Evolutionary conservation across 1,284 basidiomycete genomes (phyloP), one percentile per base, ranked within the genome.

Genomic region (Cryptococcus sp.): DNA sequence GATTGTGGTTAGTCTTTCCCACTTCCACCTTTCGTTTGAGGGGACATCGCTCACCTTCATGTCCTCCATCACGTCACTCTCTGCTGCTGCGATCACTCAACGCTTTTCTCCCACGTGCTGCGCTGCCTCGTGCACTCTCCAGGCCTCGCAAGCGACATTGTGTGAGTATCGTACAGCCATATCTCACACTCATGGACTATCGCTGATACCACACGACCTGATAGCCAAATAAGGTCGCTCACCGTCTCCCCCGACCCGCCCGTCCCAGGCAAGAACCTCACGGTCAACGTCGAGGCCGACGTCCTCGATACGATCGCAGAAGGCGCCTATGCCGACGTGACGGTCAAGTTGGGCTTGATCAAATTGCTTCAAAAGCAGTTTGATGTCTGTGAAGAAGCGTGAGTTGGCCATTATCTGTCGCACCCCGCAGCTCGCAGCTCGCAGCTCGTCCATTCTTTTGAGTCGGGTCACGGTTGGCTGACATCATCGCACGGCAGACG

Each of bases 381-480:
- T 67, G 90, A 96, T 68, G 78, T 95, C 50, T 96, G 93, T 73
- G 84, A 93, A 60, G 93, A 96, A 79, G 91, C 93, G 91, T 94
- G 81, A 75, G 91, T 86, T 5, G 7, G 47, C 57, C n/a, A 53
- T 45, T 55, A 7, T 57, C 62, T 58, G 60, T 56, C 51, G 48
- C 57, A n/a, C 20, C 30, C 20, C 15, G 58, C 20, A 13, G 2
- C 46, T 15, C 13, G 2, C 45, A n/a, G 1, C 19, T 20, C 23
- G 17, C 42, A 6, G 30, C 52, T 43, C 35, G 39, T 41, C 25
- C 27, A 47, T 42, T 54, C 35, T 35, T 5, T 35, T 10, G 30
- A 8, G 8, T 5, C 8, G 10, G 30, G 10, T 35, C 30, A 5
- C 8, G 30, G 8, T 35, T 8, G 30, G 13, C 30, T 35, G 30